Conservation (phyloP, 257 asterid species). For the Penstemon barbatus region DNA sequence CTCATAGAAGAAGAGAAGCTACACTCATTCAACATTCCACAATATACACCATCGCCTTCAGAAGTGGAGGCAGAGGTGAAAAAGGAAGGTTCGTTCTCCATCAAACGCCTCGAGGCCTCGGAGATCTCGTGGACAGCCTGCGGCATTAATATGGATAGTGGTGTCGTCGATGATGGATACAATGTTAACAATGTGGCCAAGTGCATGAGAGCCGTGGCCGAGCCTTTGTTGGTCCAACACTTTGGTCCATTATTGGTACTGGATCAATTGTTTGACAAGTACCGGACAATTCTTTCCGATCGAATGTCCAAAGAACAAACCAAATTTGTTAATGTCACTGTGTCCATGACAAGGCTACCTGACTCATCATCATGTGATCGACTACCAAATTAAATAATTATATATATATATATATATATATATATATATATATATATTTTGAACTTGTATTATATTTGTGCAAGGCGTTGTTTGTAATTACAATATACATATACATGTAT, state of each 20-base stretch:
- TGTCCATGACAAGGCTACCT: constrained; percentile 34
- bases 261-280: constrained; percentile 42
- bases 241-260: constrained; percentile 43
- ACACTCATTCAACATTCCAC: constrained; percentile 59
- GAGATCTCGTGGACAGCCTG: constrained; percentile 52
- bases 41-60: constrained; percentile 53
- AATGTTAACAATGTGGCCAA: constrained; percentile 38
- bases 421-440: no score
- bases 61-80: constrained; percentile 46
- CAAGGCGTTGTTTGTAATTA: no score
- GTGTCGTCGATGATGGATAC: constrained; percentile 31
- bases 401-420: no score
- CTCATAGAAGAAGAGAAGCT: constrained; percentile 48
- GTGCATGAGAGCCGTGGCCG: constrained; percentile 71
- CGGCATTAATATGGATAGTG: not conserved
- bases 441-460: no score
- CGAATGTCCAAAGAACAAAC: constrained; percentile 41
- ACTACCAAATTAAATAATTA: not conserved
- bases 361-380: constrained; percentile 4
- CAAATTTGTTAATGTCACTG: constrained; percentile 43
- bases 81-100: constrained; percentile 53
- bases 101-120: constrained; percentile 42
- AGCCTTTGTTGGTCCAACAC: constrained; percentile 58
- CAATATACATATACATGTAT: no score
- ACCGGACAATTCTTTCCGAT: constrained; percentile 24